A percentile compares a stretch with the other conserved stretches of the same genome.
These are phyloP conservation scores for Eucalyptus leucophloia DNA, from an alignment of 345 rosid genomes.

Conservation along the genomic window DNA sequence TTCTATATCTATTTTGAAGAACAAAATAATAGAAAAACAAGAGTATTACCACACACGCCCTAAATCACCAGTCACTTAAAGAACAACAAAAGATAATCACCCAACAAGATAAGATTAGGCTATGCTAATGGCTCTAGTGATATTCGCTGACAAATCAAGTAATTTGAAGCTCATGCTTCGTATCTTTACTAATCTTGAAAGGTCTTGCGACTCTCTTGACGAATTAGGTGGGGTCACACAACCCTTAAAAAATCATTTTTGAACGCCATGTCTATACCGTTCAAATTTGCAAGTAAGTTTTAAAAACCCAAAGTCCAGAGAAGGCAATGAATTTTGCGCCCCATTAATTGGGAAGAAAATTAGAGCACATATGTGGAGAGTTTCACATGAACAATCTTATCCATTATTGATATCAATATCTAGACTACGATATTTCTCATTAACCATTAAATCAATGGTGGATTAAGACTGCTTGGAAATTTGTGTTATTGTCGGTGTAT, in stretches of 20 bases:
- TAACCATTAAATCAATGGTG: background rate
- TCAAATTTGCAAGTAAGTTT: background rate
- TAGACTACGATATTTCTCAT: background rate
- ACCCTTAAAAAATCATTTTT: background rate
- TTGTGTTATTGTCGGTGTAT: background rate
- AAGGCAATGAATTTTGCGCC: background rate
- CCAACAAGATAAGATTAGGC: background rate
- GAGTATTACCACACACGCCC: too few relatives aligned
- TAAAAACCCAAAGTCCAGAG: background rate
- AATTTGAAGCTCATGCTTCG: background rate
- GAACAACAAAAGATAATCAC: background rate
- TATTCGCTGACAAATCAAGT: background rate
- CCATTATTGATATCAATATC: background rate
- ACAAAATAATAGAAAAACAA: too few relatives aligned
- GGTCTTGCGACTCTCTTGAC: background rate
- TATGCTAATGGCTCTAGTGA: background rate
- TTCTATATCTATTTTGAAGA: rapidly evolving
- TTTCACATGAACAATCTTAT: background rate
- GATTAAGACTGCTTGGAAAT: background rate
- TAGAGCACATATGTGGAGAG: background rate
- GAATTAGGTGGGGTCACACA: background rate
- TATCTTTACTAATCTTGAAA: background rate
- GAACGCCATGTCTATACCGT: background rate
- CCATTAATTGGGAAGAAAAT: background rate
- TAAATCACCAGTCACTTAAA: background rate